Conservation (phyloP, 192 early-diverging fungal genomes). For the Nowakowskiella sp. region DNA sequence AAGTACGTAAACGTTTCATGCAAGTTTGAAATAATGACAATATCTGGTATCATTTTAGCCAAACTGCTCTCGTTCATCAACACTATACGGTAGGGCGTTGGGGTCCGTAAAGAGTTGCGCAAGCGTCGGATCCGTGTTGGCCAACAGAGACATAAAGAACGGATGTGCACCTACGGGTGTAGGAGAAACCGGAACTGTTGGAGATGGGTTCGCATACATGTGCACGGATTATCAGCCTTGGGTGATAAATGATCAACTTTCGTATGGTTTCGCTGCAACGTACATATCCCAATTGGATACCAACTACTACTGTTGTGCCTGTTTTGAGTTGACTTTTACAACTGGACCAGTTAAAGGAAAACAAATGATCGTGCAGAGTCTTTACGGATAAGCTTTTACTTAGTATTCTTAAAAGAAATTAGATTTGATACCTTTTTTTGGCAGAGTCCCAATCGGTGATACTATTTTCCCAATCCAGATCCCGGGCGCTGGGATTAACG, state of each 20-base stretch:
- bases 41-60: too few relatives aligned
- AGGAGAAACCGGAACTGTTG: not conserved
- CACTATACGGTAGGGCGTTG: too few relatives aligned
- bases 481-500: not conserved
- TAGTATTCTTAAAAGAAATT: too few relatives aligned
- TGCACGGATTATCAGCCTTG: not conserved
- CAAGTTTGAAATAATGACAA: too few relatives aligned
- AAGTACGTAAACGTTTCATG: too few relatives aligned
- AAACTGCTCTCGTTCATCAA: too few relatives aligned
- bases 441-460: not conserved
- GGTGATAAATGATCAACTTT: not conserved
- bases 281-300: not conserved
- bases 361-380: not conserved
- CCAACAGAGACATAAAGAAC: too few relatives aligned
- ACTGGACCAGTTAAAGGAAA: not conserved
- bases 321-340: not conserved
- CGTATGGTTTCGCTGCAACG: not conserved
- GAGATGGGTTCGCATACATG: not conserved
- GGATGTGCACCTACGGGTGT: not conserved
- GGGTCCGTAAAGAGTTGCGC: too few relatives aligned
- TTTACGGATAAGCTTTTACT: too few relatives aligned
- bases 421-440: too few relatives aligned
- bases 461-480: not conserved
- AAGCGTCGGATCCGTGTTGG: too few relatives aligned
- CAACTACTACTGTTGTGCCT: not conserved